Percentiles rank a stretch among this genome's conserved stretches.
These are phyloP conservation scores for Trametes coccinea DNA, from an alignment of 768 basidiomycete species.

Conservation along the genomic window DNA sequence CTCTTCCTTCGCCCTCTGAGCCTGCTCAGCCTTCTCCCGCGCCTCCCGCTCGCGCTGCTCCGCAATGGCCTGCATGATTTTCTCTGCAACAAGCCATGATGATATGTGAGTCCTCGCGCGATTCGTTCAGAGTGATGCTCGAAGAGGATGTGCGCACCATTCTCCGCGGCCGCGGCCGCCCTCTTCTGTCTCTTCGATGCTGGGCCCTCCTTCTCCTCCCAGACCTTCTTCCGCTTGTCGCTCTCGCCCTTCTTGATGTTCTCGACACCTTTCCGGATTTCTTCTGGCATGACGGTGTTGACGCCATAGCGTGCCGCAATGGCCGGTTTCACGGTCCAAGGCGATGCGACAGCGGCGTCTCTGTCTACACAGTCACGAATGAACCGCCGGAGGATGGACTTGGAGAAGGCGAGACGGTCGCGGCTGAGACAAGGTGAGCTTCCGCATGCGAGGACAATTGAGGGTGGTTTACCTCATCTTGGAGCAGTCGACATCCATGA, in stretches of 20 bases:
- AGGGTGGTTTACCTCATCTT: slow-evolving; percentile 64
- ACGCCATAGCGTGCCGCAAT: slow-evolving; percentile 88
- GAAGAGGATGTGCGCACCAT: slow-evolving; percentile 45
- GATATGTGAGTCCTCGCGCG: neutral
- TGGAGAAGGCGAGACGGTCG: slow-evolving; percentile 93
- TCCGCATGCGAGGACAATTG: too few relatives aligned
- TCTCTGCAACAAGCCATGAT: slow-evolving; percentile 20
- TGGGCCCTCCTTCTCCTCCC: slow-evolving; percentile 86
- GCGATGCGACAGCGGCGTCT: slow-evolving; percentile 88
- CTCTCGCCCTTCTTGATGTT: slow-evolving; percentile 84
- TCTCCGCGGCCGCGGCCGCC: slow-evolving; percentile 71
- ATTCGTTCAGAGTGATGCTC: neutral
- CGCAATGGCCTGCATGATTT: slow-evolving; percentile 39
- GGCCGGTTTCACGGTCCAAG: slow-evolving; percentile 89
- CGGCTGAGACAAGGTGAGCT: slow-evolving; percentile 53
- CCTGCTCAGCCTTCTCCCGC: slow-evolving; percentile 67
- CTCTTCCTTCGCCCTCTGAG: slow-evolving; percentile 66
- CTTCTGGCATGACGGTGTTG: slow-evolving; percentile 82
- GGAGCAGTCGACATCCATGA: slow-evolving; percentile 80
- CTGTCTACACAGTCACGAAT: slow-evolving; percentile 95
- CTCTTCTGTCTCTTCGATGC: slow-evolving; percentile 80
- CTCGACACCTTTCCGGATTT: slow-evolving; percentile 75
- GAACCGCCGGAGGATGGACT: slow-evolving; percentile 94
- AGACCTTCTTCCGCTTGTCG: slow-evolving; percentile 89
- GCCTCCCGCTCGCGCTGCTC: slow-evolving; percentile 72